phyloP scores from a whole-genome alignment of 2,329 filamentous ascomycete genomes.

The Tolypocladium tundrense region DNA sequence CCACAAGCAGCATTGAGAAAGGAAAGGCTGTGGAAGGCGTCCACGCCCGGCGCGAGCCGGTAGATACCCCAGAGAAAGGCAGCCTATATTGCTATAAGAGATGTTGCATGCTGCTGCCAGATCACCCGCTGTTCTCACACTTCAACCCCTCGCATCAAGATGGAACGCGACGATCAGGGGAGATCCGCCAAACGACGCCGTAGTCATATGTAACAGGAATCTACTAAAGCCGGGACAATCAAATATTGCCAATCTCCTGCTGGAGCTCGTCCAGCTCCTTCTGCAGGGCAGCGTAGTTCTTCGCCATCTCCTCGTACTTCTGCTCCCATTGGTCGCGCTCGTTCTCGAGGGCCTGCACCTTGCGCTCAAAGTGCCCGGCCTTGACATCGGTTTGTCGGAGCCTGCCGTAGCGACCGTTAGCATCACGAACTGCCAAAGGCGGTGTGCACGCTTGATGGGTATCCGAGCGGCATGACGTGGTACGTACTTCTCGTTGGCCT shows the following conservation, averaged over 20 bases:
- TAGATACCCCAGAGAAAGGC: conserved; percentile 21
- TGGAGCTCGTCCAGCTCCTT: conserved; percentile 90
- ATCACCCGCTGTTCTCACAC: conserved; percentile 16
- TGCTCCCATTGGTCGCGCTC: conserved; percentile 89
- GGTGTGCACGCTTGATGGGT: not conserved
- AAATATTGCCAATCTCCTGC: conserved; percentile 88
- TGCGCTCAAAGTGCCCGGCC: conserved; percentile 97
- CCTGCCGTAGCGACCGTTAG: conserved; percentile 37
- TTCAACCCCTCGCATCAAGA: conserved; percentile 13
- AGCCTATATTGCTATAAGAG: conserved; percentile 17
- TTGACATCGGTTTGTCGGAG: conserved; percentile 99
- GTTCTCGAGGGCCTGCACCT: conserved; percentile 91
- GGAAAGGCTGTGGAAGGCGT: not conserved
- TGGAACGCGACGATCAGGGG: conserved; percentile 4
- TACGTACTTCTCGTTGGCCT: conserved; percentile 96
- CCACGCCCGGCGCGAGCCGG: not conserved
- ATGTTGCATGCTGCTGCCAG: conserved; percentile 19
- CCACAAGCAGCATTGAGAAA: not conserved
- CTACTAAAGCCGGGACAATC: conserved; percentile 25
- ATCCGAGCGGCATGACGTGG: conserved; percentile 2
- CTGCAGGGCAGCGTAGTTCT: conserved; percentile 75
- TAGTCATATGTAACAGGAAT: conserved; percentile 6
- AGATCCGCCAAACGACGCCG: not conserved
- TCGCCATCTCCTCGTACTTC: conserved; percentile 96
- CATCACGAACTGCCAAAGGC: not conserved